phyloP scores from a whole-genome alignment of 176 grass and related monocot genomes.

The Phoenix dactylifera region DNA sequence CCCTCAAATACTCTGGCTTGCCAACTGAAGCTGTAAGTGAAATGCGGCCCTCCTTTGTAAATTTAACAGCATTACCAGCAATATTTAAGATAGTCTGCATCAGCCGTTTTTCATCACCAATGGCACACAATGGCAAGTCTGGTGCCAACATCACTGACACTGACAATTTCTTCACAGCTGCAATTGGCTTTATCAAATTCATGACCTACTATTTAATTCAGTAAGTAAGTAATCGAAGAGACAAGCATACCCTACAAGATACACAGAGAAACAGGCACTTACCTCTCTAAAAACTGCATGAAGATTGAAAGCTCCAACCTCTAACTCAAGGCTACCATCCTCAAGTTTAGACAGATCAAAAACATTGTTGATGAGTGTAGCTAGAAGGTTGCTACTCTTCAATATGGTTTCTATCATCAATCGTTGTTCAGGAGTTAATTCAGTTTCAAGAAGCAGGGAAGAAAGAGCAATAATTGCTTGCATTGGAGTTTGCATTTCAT shows the following conservation, averaged over 20 bases:
- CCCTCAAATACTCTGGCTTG: slow-evolving; percentile 66
- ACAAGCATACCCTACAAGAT: not conserved
- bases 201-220: slow-evolving; percentile 15
- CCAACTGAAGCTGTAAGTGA: slow-evolving; percentile 65
- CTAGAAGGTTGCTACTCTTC: slow-evolving; percentile 34
- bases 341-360: slow-evolving; percentile 22
- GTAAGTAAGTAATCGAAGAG: too few species aligned
- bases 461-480: not conserved
- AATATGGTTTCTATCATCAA: not conserved
- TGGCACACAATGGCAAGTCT: slow-evolving; percentile 67
- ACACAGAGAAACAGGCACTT: not conserved
- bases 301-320: slow-evolving; percentile 33
- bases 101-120: slow-evolving; percentile 87
- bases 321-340: slow-evolving; percentile 27
- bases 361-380: slow-evolving; percentile 26
- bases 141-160: slow-evolving; percentile 62
- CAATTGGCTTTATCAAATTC: slow-evolving; percentile 66
- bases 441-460: not conserved
- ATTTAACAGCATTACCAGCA: slow-evolving; percentile 88
- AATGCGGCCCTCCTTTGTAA: slow-evolving; percentile 89
- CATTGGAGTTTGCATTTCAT: too few species aligned
- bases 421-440: too few species aligned
- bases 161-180: slow-evolving; percentile 66
- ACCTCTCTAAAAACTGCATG: slow-evolving; percentile 46
- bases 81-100: slow-evolving; percentile 96